A percentile compares a stretch with the other conserved stretches of the same genome.
Evolutionary conservation across 2,329 filamentous ascomycete genomes (phyloP).

Genomic region (Macroventuria anomochaeta): DNA sequence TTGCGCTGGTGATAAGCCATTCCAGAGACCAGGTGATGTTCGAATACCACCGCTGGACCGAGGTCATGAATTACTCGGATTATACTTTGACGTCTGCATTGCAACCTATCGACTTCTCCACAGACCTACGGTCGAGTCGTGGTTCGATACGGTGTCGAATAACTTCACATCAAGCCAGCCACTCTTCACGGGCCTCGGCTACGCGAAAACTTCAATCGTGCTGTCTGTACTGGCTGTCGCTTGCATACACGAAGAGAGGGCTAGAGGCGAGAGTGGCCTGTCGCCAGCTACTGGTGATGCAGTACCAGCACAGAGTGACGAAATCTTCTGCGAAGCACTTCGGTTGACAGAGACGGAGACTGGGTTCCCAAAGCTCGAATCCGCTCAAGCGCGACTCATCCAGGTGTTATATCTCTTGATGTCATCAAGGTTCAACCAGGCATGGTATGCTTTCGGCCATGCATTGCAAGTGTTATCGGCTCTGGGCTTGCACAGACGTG

Average conservation of each 20-base stretch:
- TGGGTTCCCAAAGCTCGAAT: slow-evolving; percentile 60
- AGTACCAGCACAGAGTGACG: slow-evolving; percentile 44
- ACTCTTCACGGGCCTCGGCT: slow-evolving; percentile 51
- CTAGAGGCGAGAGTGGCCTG: slow-evolving; percentile 28
- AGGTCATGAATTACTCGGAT: slow-evolving; percentile 49
- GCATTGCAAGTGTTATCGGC: slow-evolving; percentile 59
- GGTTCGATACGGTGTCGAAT: slow-evolving; percentile 42
- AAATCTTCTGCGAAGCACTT: slow-evolving; percentile 50
- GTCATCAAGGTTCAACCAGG: slow-evolving; percentile 64
- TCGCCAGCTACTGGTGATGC: slow-evolving; percentile 34
- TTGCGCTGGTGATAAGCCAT: slow-evolving; percentile 60
- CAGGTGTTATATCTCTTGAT: slow-evolving; percentile 64
- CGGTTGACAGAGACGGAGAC: slow-evolving; percentile 54
- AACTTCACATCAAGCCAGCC: slow-evolving; percentile 30
- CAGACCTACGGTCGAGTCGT: slow-evolving; percentile 58
- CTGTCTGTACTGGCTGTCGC: slow-evolving; percentile 54
- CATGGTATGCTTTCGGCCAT: slow-evolving; percentile 65
- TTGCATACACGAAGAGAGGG: slow-evolving; percentile 55
- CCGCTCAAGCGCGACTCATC: slow-evolving; percentile 62
- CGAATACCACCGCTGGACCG: slow-evolving; percentile 21
- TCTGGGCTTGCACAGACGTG: slow-evolving; percentile 51
- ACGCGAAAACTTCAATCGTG: slow-evolving; percentile 52
- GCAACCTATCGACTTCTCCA: slow-evolving; percentile 65
- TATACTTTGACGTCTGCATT: slow-evolving; percentile 66
- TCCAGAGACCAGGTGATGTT: slow-evolving; percentile 47